Base-by-base conservation (phyloP, 1,284 basidiomycete genomes). In the Tilletia walkeri region DNA sequence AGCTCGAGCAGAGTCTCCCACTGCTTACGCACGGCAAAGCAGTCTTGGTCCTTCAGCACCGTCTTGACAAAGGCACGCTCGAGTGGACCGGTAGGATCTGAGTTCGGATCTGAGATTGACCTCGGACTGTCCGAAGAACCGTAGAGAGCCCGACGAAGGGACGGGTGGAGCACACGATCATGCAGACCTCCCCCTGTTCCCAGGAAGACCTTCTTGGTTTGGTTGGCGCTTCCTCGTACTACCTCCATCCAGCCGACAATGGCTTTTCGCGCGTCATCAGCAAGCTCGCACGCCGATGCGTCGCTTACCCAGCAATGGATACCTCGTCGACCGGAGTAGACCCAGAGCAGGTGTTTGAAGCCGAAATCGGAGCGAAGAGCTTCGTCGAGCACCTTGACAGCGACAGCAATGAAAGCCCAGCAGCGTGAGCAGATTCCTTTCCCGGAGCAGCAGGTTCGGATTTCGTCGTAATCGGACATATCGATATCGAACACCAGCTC, bases 401-500 rank as follows among this genome's bases (percentile, higher is more conserved):
- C 96, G 20, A 91, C 91, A 14, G 92, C 88, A 79, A 99, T 97
- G 85, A 95, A 98, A 0, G 87, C 89, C 95, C 96, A 99, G 85
- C 96, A 99, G 53, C 91, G 88, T 75, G 88, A 88, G 86, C 95
- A 99, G 84, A 99, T 97, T 71, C 88, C 90, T 69, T 95, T 93
- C 69, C 90, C 92, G 2, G 90, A 90, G 85, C 96, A 99, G 85
- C 96, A 99, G 0, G 93, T 97, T 67, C 96, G 90, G 79, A 99
- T 89, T 71, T 91, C 88, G 84, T 99, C 96, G 85, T 99, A 99
- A 85, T 99, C 95, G 18, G 95, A 96, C 95, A 99, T 97, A 85
- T 99, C 95, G 83, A 99, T 97, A 89, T 99, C 96, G 82, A 99
- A 97, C 0, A 99, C 96, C 41, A 99, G 90, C 84, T 99, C 95